Base-by-base conservation (phyloP, 202 grass and related monocot species). In the Schoenoplectus triqueter region DNA sequence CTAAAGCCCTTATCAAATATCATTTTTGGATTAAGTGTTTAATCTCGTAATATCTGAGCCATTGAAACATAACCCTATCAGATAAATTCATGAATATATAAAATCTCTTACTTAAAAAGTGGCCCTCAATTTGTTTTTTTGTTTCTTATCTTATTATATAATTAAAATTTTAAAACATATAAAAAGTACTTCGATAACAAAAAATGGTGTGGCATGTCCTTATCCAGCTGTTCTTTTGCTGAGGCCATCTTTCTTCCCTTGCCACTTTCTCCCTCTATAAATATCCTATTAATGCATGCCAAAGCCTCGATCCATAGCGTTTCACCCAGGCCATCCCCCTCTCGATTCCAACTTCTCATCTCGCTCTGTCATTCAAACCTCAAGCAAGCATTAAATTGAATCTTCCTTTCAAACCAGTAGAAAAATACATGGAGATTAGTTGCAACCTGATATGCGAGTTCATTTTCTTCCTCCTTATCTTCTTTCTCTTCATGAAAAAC, bases 371-470 rank as follows among this genome's bases (percentile, higher is more conserved):
- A 55, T 64, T 7, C 46, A 39, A 70, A 15, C 17, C 49, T 11
- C 11, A 67, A 69, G 15, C 64, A 69, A 83, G 50, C 11, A 69
- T 18, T 66, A 5, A 52, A 40, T 7, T 42, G 45, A 62, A 51
- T 4, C 50, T 6, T 57, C 13, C 49, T 5, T 69, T 42, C 42
- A 64, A 47, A 48, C 2, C 6, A 13, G 11, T 51, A 8, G 1
- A 83, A 70, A 68, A 5, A 62, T 62, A 39, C 0, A 87, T 87
- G 86, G 86, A 55, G 69, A 83, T 83, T 41, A 17, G 45, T 56
- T 47, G 11, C 52, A 44, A 41, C 31, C 14, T 77, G 4, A 57
- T 57, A 7, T 87, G 50, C 69, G 17, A 57, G 47, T 48, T 87
- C 64, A 4, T 88, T 78, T 14, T 87, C 50, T 6, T 83, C 14